Percentiles rank a stretch among this genome's conserved stretches.
Conservation (phyloP, 495 filamentous ascomycete genomes). For the Podospora pseudoanserina region DNA sequence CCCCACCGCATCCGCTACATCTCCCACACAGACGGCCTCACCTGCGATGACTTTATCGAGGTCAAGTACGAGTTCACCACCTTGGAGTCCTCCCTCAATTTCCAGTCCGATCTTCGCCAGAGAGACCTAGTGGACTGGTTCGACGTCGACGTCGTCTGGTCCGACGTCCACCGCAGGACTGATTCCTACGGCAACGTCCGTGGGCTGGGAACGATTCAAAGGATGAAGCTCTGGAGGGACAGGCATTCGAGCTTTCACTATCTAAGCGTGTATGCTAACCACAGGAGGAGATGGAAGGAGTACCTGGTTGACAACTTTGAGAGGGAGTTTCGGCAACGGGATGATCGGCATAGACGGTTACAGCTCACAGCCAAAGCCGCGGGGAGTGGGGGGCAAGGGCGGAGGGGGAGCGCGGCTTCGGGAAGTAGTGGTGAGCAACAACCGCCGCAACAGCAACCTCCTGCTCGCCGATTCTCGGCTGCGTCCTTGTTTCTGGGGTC, state of each 20-base stretch:
- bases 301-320: conserved; percentile 34
- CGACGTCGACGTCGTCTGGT: conserved; percentile 38
- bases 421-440: conserved; percentile 17
- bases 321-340: conserved; percentile 28
- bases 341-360: conserved; percentile 32
- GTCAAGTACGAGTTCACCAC: conserved; percentile 40
- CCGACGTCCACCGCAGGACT: conserved; percentile 31
- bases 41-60: conserved; percentile 34
- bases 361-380: conserved; percentile 27
- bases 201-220: conserved; percentile 36
- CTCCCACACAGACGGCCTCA: conserved; percentile 24
- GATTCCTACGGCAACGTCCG: conserved; percentile 35
- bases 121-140: conserved; percentile 37
- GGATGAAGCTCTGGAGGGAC: conserved; percentile 39
- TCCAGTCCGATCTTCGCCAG: conserved; percentile 33
- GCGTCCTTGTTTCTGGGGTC: conserved; percentile 24
- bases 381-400: conserved; percentile 25
- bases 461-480: conserved; percentile 29
- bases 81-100: conserved; percentile 31
- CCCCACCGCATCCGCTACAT: conserved; percentile 35
- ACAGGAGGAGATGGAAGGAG: conserved; percentile 34
- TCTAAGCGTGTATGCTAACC: conserved; percentile 36
- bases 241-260: conserved; percentile 34
- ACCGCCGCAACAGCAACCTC: conserved; percentile 4
- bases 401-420: conserved; percentile 30